Evolutionary conservation across 2,329 filamentous ascomycete genomes (phyloP).

Genomic region (Helotiales sp.): DNA sequence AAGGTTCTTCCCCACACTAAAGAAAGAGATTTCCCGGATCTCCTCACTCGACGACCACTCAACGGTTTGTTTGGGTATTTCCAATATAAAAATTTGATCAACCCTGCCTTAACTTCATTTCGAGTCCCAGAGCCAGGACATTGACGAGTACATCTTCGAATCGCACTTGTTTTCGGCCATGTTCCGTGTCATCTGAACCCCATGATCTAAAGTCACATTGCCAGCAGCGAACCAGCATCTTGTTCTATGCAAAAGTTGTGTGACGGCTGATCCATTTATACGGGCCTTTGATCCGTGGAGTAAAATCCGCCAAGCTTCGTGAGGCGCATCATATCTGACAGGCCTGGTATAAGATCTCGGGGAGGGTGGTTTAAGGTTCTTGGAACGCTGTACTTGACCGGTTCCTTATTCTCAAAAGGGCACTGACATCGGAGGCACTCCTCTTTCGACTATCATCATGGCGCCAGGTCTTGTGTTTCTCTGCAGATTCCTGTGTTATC

Average conservation of each 20-base stretch:
- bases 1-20: background rate
- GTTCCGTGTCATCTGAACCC: background rate
- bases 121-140: background rate
- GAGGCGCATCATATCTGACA: background rate
- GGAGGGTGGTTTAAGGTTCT: background rate
- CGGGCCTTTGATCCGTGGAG: constrained; percentile 1
- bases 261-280: constrained; percentile 10
- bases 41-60: background rate
- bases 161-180: background rate
- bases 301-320: background rate
- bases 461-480: constrained; percentile 14
- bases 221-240: background rate
- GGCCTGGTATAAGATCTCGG: constrained; percentile 14
- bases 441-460: constrained; percentile 15
- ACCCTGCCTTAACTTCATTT: background rate
- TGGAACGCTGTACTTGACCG: constrained; percentile 14
- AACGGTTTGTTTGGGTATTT: background rate
- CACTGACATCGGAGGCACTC: background rate
- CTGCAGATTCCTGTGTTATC: constrained; percentile 12
- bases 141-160: background rate
- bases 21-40: background rate
- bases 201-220: constrained; percentile 15
- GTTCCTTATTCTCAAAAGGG: constrained; percentile 8
- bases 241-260: background rate
- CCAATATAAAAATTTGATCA: background rate